Percentiles rank a stretch among this genome's conserved stretches.
phyloP scores from a whole-genome alignment of 176 grass and related monocot genomes.

The Ensete glaucum region DNA sequence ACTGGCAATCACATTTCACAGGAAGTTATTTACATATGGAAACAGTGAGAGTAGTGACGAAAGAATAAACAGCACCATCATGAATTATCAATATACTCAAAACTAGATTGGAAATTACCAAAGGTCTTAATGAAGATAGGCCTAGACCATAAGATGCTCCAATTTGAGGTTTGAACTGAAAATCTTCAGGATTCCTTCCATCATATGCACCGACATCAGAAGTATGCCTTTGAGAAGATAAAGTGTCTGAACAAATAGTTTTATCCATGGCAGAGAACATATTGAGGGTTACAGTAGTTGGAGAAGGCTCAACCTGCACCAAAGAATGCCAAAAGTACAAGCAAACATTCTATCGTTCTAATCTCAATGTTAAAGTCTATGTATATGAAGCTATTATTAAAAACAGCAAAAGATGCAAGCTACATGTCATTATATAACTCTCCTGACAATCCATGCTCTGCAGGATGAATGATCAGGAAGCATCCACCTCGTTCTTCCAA shows the following conservation, averaged over 20 bases:
- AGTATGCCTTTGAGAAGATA: slow-evolving; percentile 54
- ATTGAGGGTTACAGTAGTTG: slow-evolving; percentile 77
- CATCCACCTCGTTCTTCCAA: neutral
- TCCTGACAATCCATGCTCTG: neutral
- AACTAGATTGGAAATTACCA: neutral
- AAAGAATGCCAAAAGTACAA: neutral
- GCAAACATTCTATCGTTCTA: neutral
- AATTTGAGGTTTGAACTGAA: slow-evolving; percentile 66
- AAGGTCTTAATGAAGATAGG: neutral
- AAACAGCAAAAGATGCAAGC: neutral
- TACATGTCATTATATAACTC: neutral
- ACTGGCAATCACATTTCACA: no score
- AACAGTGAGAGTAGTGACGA: no score
- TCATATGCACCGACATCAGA: slow-evolving; percentile 20
- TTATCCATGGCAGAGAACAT: slow-evolving; percentile 54
- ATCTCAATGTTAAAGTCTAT: neutral
- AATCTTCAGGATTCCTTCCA: slow-evolving; percentile 46
- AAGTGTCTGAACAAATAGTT: slow-evolving; percentile 30
- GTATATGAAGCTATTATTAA: neutral
- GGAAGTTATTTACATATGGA: no score
- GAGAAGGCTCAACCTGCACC: slow-evolving; percentile 79
- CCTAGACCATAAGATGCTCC: slow-evolving; percentile 25
- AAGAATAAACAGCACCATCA: no score
- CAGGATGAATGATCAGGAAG: neutral
- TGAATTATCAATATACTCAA: no score